A percentile compares a stretch with the other conserved stretches of the same genome.
phyloP scores from a whole-genome alignment of 1,284 basidiomycete species.

The Mrakiaceae sp. region DNA sequence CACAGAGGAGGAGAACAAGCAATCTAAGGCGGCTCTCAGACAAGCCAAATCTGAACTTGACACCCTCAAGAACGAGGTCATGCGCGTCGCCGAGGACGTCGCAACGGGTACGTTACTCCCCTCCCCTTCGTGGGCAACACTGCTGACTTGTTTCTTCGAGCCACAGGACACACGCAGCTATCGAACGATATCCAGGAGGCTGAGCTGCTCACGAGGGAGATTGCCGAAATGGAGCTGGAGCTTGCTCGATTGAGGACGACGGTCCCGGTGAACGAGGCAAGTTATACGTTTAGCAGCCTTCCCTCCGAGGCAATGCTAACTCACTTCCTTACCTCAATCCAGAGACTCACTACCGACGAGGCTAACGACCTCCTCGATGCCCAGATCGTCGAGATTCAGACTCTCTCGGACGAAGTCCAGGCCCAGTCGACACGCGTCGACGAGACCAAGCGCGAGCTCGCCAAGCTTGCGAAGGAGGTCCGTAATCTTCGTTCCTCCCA shows the following conservation, averaged over 20 bases:
- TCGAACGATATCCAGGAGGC: slow-evolving; percentile 44
- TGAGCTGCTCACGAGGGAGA: slow-evolving; percentile 52
- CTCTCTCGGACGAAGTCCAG: slow-evolving; percentile 49
- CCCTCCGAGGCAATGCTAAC: not conserved
- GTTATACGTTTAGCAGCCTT: too few species aligned
- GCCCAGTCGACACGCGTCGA: slow-evolving; percentile 41
- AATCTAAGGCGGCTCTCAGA: slow-evolving; percentile 57
- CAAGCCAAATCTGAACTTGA: slow-evolving; percentile 50
- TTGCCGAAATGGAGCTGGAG: slow-evolving; percentile 64
- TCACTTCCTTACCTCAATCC: slow-evolving; percentile 20
- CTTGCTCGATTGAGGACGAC: slow-evolving; percentile 63
- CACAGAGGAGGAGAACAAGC: slow-evolving; percentile 49
- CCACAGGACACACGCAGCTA: slow-evolving; percentile 21
- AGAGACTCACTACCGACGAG: slow-evolving; percentile 58
- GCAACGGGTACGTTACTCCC: slow-evolving; percentile 45
- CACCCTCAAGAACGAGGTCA: slow-evolving; percentile 50
- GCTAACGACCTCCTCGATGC: slow-evolving; percentile 58
- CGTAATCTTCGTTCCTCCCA: slow-evolving; percentile 4
- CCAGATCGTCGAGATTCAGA: slow-evolving; percentile 61
- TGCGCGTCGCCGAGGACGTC: slow-evolving; percentile 50
- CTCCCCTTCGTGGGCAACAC: not conserved
- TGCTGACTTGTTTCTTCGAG: slow-evolving; percentile 1
- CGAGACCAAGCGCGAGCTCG: slow-evolving; percentile 46
- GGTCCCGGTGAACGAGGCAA: slow-evolving; percentile 31
- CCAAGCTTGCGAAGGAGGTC: slow-evolving; percentile 45